phyloP scores from a whole-genome alignment of 441 rosid genomes.

The Populus tomentosa region DNA sequence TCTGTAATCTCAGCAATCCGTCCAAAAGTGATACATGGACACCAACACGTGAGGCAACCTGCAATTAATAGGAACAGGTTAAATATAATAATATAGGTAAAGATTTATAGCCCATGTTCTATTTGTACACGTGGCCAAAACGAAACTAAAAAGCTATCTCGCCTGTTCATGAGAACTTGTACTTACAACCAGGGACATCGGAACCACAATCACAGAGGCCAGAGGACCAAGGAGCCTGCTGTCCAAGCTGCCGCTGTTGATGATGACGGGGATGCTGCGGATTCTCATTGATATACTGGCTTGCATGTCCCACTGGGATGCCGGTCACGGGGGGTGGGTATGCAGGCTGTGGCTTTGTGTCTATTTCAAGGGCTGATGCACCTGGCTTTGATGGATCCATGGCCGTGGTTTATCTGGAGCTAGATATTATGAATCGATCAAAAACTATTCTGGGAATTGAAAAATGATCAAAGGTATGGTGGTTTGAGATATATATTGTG shows the following conservation, averaged over 20 bases:
- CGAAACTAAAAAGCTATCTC: neutral
- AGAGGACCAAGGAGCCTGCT: slow-evolving; percentile 21
- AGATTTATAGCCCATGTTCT: neutral
- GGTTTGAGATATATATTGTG: no score
- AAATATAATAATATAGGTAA: no score
- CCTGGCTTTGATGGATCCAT: neutral
- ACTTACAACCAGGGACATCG: slow-evolving; percentile 22
- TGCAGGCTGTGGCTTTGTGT: neutral
- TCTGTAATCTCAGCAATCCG: slow-evolving; percentile 60
- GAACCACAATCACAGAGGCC: slow-evolving; percentile 19
- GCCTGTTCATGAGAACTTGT: neutral
- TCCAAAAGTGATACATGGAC: slow-evolving; percentile 70
- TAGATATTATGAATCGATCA: neutral
- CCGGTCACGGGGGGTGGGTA: neutral
- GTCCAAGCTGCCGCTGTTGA: neutral
- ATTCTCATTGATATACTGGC: neutral
- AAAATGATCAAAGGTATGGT: no score
- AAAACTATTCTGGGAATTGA: no score
- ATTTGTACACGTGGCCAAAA: neutral
- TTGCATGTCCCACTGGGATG: neutral
- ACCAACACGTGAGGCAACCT: slow-evolving; percentile 64
- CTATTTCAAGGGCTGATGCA: neutral
- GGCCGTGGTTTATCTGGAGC: neutral
- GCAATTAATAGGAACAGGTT: slow-evolving; percentile 16
- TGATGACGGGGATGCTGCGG: slow-evolving; percentile 1